Evolutionary conservation across 805 yeast genomes (phyloP).

Genomic region (Kuraishia hungarica): DNA sequence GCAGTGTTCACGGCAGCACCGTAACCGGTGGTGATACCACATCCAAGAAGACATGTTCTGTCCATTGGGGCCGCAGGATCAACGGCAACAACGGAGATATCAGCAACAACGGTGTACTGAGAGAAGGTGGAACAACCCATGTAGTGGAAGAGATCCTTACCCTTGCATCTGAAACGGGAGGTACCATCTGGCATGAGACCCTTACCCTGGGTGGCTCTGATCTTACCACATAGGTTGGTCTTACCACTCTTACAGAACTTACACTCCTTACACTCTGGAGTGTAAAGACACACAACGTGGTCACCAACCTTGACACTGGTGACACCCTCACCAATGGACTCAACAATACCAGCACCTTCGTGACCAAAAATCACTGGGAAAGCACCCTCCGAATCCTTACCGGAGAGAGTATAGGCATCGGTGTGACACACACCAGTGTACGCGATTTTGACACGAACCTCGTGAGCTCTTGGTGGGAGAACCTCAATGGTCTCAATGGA

Average conservation of each 20-base stretch:
- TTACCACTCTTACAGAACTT: conserved; percentile 92
- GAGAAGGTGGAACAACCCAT: conserved; percentile 99
- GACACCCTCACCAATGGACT: conserved; percentile 91
- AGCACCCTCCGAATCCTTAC: conserved; percentile 93
- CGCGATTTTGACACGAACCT: conserved; percentile 82
- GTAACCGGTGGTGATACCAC: conserved; percentile 97
- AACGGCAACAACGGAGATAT: conserved; percentile 91
- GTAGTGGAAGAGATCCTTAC: conserved; percentile 79
- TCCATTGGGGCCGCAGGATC: conserved; percentile 78
- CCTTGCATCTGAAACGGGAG: conserved; percentile 77
- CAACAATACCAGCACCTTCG: conserved; percentile 97
- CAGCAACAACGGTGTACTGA: conserved; percentile 96
- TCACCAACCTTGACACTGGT: conserved; percentile 88
- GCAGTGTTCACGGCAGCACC: conserved; percentile 98
- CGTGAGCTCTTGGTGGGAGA: conserved; percentile 92
- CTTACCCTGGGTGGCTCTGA: conserved; percentile 95
- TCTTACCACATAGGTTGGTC: conserved; percentile 93
- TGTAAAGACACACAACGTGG: conserved; percentile 86
- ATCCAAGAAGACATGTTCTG: conserved; percentile 87
- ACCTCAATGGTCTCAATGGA: conserved; percentile 83
- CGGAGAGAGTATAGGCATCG: conserved; percentile 93
- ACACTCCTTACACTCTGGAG: conserved; percentile 95
- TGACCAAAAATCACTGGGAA: conserved; percentile 94
- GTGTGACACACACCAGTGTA: conserved; percentile 98
- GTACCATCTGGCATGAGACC: conserved; percentile 99